Base-by-base conservation (phyloP, 2,329 filamentous ascomycete genomes). In the Phaeosphaeria sp. region DNA sequence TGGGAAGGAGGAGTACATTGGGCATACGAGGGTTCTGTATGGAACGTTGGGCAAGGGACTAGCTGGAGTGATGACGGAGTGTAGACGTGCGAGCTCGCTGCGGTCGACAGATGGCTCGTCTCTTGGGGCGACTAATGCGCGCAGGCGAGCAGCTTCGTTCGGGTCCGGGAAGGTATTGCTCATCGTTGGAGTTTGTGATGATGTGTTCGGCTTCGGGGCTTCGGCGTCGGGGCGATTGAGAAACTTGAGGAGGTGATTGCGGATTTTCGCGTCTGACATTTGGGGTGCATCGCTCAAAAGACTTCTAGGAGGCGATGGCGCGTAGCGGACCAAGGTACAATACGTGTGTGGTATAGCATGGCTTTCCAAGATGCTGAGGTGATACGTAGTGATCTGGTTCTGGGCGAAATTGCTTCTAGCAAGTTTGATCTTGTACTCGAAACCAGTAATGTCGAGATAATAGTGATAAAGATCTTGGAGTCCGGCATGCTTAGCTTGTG, bases 341-440 rank as follows among this genome's bases (percentile, higher is more conserved):
- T 78, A 77, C 0, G 63, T 59, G 30, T 74, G 64, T 20, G 74
- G 73, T 13, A 64, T 65, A 2, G 66, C 65, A 53, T 77, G 67
- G 39, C 66, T 72, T 52, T 77, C 74, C 53, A 74, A 69, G 15
- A 78, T 53, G 1, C 68, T 72, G 30, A 77, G 53, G 6, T 64
- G 61, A 56, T 76, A 88, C 33, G 83, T 86, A 67, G 92, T 86
- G 44, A 85, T 84, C 0, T 76, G 69, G 40, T 84, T 83, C 11
- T 79, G 78, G 4, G 59, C 74, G 40, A 70, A 81, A 74, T 76
- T 84, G 70, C 69, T 72, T 27, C 89, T 85, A 2, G 82, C 82
- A 15, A 95, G 77, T 0, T 82, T 81, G 56, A 91, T 77, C 53
- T 88, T 82, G 76, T 92, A 92, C 3, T 79, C 74, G 71, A 92